Base-by-base conservation (phyloP, 129 eudicot species). In the Flaveria sonorensis region DNA sequence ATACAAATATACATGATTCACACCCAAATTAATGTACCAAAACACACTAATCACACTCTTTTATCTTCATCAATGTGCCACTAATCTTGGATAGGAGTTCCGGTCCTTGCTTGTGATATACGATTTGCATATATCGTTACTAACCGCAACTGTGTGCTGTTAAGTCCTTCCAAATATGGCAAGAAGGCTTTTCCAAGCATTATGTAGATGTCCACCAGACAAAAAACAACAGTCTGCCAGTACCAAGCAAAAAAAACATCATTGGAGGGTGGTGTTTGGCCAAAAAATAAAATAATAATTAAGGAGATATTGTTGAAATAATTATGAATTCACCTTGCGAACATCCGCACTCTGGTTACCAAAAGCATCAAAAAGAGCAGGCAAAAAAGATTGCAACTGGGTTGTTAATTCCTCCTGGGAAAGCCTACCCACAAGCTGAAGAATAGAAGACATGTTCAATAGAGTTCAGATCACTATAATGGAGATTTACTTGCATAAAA, bases 301-400 rank as follows among this genome's bases (percentile, higher is more conserved):
- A 3, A 4, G 16, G 3, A 20, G 18, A n/a, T 66, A 18, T n/a
- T 15, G 12, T 26, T 8, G 6, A 60, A 56, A 48, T 5, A 47
- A 23, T 20, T 10, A 53, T 8, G 1, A 66, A 6, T 3, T 42
- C 75, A 91, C 98, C 98, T 94, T 94, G 74, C 98, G 98, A 52
- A 94, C 98, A 79, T 94, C 98, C 11, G 98, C 97, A 76, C 97
- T 94, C 74, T 91, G 97, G 88, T 87, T 94, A 53, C 98, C 96
- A 82, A 94, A 94, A 68, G 98, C 98, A 68, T 91, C 97, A 81
- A 94, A 91, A 65, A 94, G 92, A 48, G 97, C 89, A 53, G 97
- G 98, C 85, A 94, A 87, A 74, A 94, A 94, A 40, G 97, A 87
- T 4, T 93, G 93, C 64, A 94, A 71, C 65, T 94, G 98, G 20